Evolutionary conservation across 1,139 yeast species (phyloP), one percentile per base, ranked within the genome.

Genomic region (Sugiyamaella novakii): DNA sequence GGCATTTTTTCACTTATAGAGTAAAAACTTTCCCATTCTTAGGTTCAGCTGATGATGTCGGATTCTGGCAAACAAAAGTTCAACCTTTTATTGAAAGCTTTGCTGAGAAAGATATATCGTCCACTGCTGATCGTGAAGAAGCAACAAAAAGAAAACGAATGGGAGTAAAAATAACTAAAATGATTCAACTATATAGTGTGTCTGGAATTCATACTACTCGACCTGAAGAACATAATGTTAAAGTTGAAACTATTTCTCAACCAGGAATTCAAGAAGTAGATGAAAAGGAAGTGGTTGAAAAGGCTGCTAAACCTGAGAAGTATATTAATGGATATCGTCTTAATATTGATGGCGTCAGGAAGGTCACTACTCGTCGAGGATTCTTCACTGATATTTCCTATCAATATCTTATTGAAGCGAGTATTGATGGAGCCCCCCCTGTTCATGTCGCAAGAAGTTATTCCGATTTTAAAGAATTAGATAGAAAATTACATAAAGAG

Each of bases 11-110:
- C 61, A 66, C 72, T 35, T 72, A 78, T 45, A 84, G 82, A 54
- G 67, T 89, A 6, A 70, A 75, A 41, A 78, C 83, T 1, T 85
- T 91, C 60, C 98, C 98, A 1, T 83, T 91, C 59, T 70, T 91
- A 19, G 71, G 83, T 2, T 62, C 71, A 27, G 72, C 79, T 1
- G 76, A 76, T 50, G 82, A 79, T 56, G 67, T 69, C 15, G 69
- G 70, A 43, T 87, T 91, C 61, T 91, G 97, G 97, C 80, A 79
- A 52, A 74, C 74, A 40, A 83, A 84, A 31, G 83, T 88, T 0
- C 96, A 89, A 65, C 81, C 81, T 33, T 88, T 89, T 62, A 77
- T 85, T 59, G 94, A 87, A 62, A 78, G 83, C 51, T 83, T 91
- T 67, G 85, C 86, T 64, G 69, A 75, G 25, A 81, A 86, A 63